Base-by-base conservation (phyloP, 1,139 yeast species). In the Sporopachydermia cereana region DNA sequence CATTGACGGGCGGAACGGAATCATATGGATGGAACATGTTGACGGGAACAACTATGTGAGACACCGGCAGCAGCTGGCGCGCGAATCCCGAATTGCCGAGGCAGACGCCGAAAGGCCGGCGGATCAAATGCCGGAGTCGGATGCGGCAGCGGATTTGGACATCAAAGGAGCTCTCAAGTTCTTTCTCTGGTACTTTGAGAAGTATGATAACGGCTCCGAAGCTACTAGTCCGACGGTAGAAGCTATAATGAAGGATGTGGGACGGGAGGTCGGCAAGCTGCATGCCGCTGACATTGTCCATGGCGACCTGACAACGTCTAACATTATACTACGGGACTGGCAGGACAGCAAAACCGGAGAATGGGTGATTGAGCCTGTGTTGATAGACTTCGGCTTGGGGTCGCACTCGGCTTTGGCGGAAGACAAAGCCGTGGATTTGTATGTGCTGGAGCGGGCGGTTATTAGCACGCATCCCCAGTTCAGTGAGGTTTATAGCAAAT, bases 351-450 rank as follows among this genome's bases (percentile, higher is more conserved):
- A 52, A 23, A 44, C 45, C 14, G 45, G 47, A 20, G 48, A 43
- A 42, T 50, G 46, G 1, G 31, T 44, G 2, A 41, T 36, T 3
- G 51, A 47, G 41, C 86, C 95, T 0, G 74, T 71, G 41, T 64
- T 91, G 55, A 93, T 93, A 49, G 99, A 93, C 57, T 91, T 93
- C 63, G 99, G 99, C 0, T 70, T 93, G 18, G 70, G 72, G 0
- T 77, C 88, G n/a, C 79, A 79, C 48, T 79, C 95, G 1, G 74
- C 76, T 0, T 59, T 86, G 50, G 74, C 84, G 0, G 98, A 93
- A 56, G 97, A 91, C 58, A 88, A 86, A 60, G 97, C 98, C 2
- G 98, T 93, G 16, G 99, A 93, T 60, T 62, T 93, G 49, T 93
- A 91, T 57, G 97, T 93, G 7, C 66, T 93, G 50, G 98, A 93